phyloP scores from a whole-genome alignment of 2,329 filamentous ascomycete species.

The Hypoxylon sp. region DNA sequence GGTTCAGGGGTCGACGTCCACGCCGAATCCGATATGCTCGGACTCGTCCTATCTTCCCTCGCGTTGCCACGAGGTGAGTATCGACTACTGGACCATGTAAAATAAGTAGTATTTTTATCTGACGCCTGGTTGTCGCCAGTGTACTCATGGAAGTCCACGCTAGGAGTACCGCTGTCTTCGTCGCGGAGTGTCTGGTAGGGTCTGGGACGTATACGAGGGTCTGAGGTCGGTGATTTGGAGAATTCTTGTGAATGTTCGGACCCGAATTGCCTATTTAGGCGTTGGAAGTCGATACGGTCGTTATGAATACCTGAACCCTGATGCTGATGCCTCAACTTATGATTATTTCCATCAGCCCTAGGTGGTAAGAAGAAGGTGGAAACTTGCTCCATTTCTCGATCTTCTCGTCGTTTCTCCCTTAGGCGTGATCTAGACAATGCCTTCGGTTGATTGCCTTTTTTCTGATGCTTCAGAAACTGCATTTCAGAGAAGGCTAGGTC shows the following conservation, averaged over 20 bases:
- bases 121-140: slow-evolving; percentile 23
- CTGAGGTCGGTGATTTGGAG: not conserved
- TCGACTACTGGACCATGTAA: slow-evolving; percentile 47
- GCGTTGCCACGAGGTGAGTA: slow-evolving; percentile 27
- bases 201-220: not conserved
- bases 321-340: slow-evolving; percentile 12
- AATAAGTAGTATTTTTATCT: slow-evolving; percentile 42
- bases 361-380: slow-evolving; percentile 53
- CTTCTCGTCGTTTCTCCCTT: slow-evolving; percentile 46
- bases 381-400: slow-evolving; percentile 52
- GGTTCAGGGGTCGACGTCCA: slow-evolving; percentile 41
- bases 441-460: slow-evolving; percentile 39
- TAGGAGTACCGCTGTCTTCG: slow-evolving; percentile 6
- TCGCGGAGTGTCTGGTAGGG: not conserved
- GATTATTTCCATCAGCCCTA: slow-evolving; percentile 17
- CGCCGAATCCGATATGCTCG: slow-evolving; percentile 19
- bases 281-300: slow-evolving; percentile 20
- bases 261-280: not conserved
- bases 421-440: slow-evolving; percentile 40
- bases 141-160: not conserved
- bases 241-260: not conserved
- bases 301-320: slow-evolving; percentile 10
- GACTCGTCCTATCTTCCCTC: slow-evolving; percentile 2
- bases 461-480: slow-evolving; percentile 55
- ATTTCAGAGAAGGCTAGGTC: slow-evolving; percentile 67